phyloP scores from a whole-genome alignment of 1,139 yeast species.

The Hansenula sp. region DNA sequence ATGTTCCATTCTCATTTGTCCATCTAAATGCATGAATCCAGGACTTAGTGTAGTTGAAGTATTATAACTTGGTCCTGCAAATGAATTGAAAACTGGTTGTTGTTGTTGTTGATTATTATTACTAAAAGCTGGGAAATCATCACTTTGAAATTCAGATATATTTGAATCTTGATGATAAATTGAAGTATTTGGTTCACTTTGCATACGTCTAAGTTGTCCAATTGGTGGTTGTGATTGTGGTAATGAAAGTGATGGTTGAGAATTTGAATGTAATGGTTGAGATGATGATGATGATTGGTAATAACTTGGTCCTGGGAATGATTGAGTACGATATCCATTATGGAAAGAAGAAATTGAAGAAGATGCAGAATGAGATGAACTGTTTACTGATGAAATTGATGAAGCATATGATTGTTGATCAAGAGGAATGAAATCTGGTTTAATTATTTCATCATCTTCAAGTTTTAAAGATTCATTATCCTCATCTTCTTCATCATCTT shows the following conservation, averaged over 20 bases:
- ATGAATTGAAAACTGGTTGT: constrained; percentile 1
- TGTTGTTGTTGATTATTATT: neutral
- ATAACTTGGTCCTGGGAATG: neutral
- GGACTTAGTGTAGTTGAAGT: constrained; percentile 4
- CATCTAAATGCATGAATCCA: constrained; percentile 12
- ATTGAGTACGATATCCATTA: neutral
- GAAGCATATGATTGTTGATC: constrained; percentile 9
- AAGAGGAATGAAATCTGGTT: constrained; percentile 9
- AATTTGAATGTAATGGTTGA: neutral
- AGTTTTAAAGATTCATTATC: too few species aligned
- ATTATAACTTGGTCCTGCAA: neutral
- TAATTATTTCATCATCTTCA: neutral
- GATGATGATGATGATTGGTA: constrained; percentile 1
- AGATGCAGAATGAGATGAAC: constrained; percentile 11
- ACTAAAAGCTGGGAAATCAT: constrained; percentile 14
- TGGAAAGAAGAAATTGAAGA: constrained; percentile 1
- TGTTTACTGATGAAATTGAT: neutral
- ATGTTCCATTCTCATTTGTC: constrained; percentile 1
- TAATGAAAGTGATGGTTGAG: neutral
- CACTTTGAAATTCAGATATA: constrained; percentile 15
- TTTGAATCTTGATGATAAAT: neutral
- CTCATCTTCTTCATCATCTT: neutral
- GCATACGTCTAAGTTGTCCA: constrained; percentile 14
- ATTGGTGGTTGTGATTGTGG: constrained; percentile 8
- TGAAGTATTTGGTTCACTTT: constrained; percentile 11